Base-by-base conservation (phyloP, 2,329 filamentous ascomycete genomes). In the Cordyceps javanica region DNA sequence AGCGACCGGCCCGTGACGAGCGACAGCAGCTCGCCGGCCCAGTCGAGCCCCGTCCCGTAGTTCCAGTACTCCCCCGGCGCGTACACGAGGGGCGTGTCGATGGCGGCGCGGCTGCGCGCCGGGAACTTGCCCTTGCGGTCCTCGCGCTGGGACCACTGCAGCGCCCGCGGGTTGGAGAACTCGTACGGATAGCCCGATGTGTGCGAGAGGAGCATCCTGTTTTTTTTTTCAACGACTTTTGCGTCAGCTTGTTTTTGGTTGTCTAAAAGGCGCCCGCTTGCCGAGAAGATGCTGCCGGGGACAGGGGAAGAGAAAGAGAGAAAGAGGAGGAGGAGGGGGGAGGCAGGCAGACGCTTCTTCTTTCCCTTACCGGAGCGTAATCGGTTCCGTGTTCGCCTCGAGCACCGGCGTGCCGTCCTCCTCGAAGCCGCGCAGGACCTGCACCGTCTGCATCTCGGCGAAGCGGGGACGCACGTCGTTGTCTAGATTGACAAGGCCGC, bases 141-240 rank as follows among this genome's bases (percentile, higher is more conserved):
- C 5, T 67, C 62, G 7, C 64, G 66, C 23, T 64, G 58, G 5
- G 73, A 71, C 76, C 77, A 82, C 16, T 68, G 69, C 0, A 62
- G 56, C 1, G 77, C 64, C 6, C 72, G 68, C 0, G 75, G 70
- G 51, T 78, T 71, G 16, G 67, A 64, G 13, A 69, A 38, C 44
- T 78, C 76, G 62, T 80, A 78, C 1, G 68, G 70, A 0, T 80
- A 59, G 2, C 81, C 81, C 6, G 72, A 67, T 0, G 78, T 77
- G 64, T 83, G 81, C 0, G 75, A 77, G 3, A 83, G 70, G 0
- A 83, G 70, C 23, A 70, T 69, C 8, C 70, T 72, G n/a, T n/a
- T n/a, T n/a, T n/a, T n/a, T n/a, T n/a, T n/a, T n/a, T n/a, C n/a
- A n/a, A n/a, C n/a, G n/a, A n/a, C n/a, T n/a, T n/a, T n/a, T n/a